phyloP scores from a whole-genome alignment of 768 basidiomycete species.

The Fomitopsis serialis region DNA sequence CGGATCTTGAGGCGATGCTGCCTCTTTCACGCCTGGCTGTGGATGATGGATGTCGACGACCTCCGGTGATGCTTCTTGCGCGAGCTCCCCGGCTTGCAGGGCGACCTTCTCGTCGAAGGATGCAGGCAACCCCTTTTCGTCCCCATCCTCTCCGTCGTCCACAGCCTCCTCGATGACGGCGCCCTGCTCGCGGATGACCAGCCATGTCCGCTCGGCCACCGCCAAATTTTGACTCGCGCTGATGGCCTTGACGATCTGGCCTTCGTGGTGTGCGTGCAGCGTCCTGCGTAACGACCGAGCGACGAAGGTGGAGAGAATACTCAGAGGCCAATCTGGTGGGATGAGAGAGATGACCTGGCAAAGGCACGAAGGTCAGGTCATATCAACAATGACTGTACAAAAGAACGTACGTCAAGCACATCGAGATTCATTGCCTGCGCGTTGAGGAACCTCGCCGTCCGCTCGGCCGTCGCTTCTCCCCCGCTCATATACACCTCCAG shows the following conservation, averaged over 20 bases:
- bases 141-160: slow-evolving; percentile 22
- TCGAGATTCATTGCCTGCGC: slow-evolving; percentile 80
- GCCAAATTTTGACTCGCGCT: slow-evolving; percentile 77
- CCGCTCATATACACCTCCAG: slow-evolving; percentile 80
- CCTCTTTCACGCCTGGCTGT: neutral
- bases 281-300: slow-evolving; percentile 72
- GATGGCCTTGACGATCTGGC: slow-evolving; percentile 72
- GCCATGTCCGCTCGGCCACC: slow-evolving; percentile 55
- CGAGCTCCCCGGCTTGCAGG: slow-evolving; percentile 1
- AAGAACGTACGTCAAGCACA: slow-evolving; percentile 60
- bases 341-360: slow-evolving; percentile 59
- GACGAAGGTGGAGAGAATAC: slow-evolving; percentile 69
- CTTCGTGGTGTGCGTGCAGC: slow-evolving; percentile 65
- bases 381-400: neutral
- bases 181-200: slow-evolving; percentile 54
- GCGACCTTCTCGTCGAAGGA: slow-evolving; percentile 21
- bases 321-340: slow-evolving; percentile 73
- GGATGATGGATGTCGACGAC: slow-evolving; percentile 8
- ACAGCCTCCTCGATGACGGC: slow-evolving; percentile 61
- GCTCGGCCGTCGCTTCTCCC: slow-evolving; percentile 51
- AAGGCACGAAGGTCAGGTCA: neutral
- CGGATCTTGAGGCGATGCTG: slow-evolving; percentile 1
- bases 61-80: neutral
- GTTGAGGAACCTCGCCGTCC: slow-evolving; percentile 66
- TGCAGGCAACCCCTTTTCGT: slow-evolving; percentile 14